Base-by-base conservation (phyloP, 2,329 filamentous ascomycete species). In the Helminthosporium solani region DNA sequence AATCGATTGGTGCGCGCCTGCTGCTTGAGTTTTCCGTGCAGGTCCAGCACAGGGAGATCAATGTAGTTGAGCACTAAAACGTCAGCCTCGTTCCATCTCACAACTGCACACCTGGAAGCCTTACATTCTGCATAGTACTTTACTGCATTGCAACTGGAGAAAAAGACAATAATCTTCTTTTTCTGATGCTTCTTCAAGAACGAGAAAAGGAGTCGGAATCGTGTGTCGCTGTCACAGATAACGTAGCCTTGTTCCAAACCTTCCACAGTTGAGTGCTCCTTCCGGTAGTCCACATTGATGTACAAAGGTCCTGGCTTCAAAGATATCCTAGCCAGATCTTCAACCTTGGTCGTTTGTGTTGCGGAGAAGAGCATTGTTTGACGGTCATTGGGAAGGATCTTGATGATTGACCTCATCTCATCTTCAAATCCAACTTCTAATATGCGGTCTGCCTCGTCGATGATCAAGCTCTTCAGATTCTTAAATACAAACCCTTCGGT, bases 301-400 rank as follows among this genome's bases (percentile, higher is more conserved):
- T 96, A 97, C 11, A 99, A 77, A 1, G 94, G 94, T 2, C 92
- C 91, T 0, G 90, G 86, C 28, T 90, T 84, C 38, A 99, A 79
- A 3, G 94, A 99, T 66, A 99, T 95, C 53, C 94, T 81, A 1
- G 94, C 94, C 44, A 99, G 79, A 71, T 99, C 94, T 73, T 97
- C 92, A 57, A 99, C 94, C 75, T 99, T 97, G 45, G 92, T 97
- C 2, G 94, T 99, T 72, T 97, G 94, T 3, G 94, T 99, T 12
- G 94, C 94, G 12, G 90, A 96, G 78, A 99, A 99, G n/a, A 99
- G 82, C 86, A 95, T 94, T 0, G 91, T 96, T 73, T 97, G 92
- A 49, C 94, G 84, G 47, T 95, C 85, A 57, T 86, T 87, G 37
- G 91, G 66, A 15, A 97, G 76, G 44, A 97, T 94, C 78, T 95